These are phyloP conservation scores for Medakamo hakoo DNA, from an alignment of 139 green algal species.

Conservation along the genomic window DNA sequence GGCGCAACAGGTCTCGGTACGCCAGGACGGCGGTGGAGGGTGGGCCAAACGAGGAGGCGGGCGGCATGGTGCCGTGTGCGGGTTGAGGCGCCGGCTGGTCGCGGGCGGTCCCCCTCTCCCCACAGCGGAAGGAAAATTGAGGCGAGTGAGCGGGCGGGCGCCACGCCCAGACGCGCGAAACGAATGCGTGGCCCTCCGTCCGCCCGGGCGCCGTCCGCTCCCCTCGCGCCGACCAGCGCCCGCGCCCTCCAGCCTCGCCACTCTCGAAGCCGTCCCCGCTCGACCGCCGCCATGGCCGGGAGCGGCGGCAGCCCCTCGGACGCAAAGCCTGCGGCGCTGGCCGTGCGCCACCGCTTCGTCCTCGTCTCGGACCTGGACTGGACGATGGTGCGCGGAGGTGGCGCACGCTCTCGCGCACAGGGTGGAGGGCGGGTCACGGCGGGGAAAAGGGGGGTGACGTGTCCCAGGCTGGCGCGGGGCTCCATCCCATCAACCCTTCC, in stretches of 20 bases:
- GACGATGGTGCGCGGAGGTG: conserved; percentile 57
- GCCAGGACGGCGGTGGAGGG: not conserved
- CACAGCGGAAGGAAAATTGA: too few species aligned
- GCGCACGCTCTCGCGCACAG: not conserved
- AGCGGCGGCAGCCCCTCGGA: conserved; percentile 24
- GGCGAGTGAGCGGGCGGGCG: too few species aligned
- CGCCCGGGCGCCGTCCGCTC: not conserved
- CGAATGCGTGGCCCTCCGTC: too few species aligned
- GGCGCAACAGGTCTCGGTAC: not conserved
- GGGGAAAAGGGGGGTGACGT: not conserved
- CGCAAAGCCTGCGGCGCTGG: not conserved
- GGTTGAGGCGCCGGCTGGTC: too few species aligned
- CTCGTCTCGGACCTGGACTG: conserved; percentile 78
- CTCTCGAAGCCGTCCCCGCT: not conserved
- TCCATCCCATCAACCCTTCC: not conserved
- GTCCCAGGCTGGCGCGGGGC: not conserved
- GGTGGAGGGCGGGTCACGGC: not conserved
- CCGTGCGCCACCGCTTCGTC: conserved; percentile 34
- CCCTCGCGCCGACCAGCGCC: not conserved
- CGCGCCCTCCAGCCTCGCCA: not conserved
- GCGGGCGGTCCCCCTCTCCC: too few species aligned
- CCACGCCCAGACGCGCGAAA: too few species aligned
- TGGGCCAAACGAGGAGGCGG: not conserved
- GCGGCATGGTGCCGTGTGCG: not conserved
- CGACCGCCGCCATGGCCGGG: conserved; percentile 16